Evolutionary conservation across 768 basidiomycete species (phyloP).

Genomic region (Amanita rubescens): DNA sequence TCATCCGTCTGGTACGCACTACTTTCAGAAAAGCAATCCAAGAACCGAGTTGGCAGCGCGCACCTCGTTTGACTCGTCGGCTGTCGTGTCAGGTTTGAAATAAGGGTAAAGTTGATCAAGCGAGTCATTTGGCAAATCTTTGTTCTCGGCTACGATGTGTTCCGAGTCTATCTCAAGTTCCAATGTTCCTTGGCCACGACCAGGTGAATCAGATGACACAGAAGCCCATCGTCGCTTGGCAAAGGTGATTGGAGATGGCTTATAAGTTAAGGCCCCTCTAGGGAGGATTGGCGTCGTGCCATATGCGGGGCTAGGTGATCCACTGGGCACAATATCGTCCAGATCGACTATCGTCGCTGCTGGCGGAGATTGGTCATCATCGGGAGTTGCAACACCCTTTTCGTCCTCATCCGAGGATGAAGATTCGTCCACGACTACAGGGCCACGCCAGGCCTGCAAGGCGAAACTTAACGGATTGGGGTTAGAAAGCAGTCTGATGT

Average conservation of each 20-base stretch:
- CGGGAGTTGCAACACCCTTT: slow-evolving; percentile 50
- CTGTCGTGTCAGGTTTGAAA: no score
- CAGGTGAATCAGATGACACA: slow-evolving; percentile 21
- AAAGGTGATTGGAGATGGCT: slow-evolving; percentile 58
- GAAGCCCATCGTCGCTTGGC: slow-evolving; percentile 57
- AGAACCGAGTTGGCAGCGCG: neutral
- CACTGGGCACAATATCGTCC: slow-evolving; percentile 14
- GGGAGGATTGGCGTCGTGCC: slow-evolving; percentile 18
- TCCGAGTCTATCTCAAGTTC: neutral
- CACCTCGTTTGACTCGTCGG: neutral
- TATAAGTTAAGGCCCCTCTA: slow-evolving; percentile 42
- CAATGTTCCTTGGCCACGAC: neutral
- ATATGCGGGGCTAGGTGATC: slow-evolving; percentile 6
- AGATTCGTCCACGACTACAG: slow-evolving; percentile 33
- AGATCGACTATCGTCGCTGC: slow-evolving; percentile 24
- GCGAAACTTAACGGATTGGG: slow-evolving; percentile 60
- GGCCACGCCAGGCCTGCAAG: slow-evolving; percentile 47
- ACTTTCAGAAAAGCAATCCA: neutral
- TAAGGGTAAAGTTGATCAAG: neutral
- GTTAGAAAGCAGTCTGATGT: slow-evolving; percentile 43
- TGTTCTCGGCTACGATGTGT: neutral
- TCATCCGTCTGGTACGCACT: neutral
- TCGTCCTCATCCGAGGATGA: slow-evolving; percentile 39
- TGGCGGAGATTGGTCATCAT: slow-evolving; percentile 39
- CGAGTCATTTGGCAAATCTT: neutral